These are phyloP conservation scores for Curvularia sp. DNA, from an alignment of 2,329 filamentous ascomycete species.

Conservation along the genomic window DNA sequence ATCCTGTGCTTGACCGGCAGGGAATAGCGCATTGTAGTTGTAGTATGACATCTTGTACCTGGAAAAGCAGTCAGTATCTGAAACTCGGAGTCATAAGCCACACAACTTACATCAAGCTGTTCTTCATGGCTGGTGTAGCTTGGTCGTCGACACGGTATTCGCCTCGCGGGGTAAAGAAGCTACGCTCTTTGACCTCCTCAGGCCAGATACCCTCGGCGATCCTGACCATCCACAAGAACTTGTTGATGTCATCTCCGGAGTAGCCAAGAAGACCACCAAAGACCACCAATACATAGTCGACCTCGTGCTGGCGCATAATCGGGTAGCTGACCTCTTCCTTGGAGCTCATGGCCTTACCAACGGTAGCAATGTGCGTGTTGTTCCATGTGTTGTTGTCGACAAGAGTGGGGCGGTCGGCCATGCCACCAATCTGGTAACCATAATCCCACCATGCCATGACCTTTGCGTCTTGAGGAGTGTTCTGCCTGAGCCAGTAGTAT, in stretches of 20 bases:
- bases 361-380: slow-evolving; percentile 98
- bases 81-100: not conserved
- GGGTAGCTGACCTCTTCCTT: slow-evolving; percentile 97
- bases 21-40: slow-evolving; percentile 94
- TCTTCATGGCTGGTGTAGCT: slow-evolving; percentile 96
- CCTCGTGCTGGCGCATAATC: slow-evolving; percentile 97
- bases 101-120: slow-evolving; percentile 89
- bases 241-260: slow-evolving; percentile 99
- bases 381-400: slow-evolving; percentile 99
- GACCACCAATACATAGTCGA: slow-evolving; percentile 97
- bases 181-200: slow-evolving; percentile 96
- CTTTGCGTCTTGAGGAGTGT: slow-evolving; percentile 93
- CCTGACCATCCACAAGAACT: slow-evolving; percentile 99
- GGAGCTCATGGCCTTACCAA: slow-evolving; percentile 98
- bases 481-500: slow-evolving; percentile 99
- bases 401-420: slow-evolving; percentile 95
- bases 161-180: slow-evolving; percentile 91
- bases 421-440: slow-evolving; percentile 98
- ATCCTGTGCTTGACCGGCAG: slow-evolving; percentile 85
- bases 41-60: slow-evolving; percentile 99
- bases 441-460: slow-evolving; percentile 99
- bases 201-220: slow-evolving; percentile 99
- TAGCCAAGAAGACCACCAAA: slow-evolving; percentile 96
- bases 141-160: slow-evolving; percentile 95
- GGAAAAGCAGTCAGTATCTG: slow-evolving; percentile 36